A percentile compares a stretch with the other conserved stretches of the same genome.
Evolutionary conservation across 768 basidiomycete genomes (phyloP).

Genomic region (Tylopilus felleus): DNA sequence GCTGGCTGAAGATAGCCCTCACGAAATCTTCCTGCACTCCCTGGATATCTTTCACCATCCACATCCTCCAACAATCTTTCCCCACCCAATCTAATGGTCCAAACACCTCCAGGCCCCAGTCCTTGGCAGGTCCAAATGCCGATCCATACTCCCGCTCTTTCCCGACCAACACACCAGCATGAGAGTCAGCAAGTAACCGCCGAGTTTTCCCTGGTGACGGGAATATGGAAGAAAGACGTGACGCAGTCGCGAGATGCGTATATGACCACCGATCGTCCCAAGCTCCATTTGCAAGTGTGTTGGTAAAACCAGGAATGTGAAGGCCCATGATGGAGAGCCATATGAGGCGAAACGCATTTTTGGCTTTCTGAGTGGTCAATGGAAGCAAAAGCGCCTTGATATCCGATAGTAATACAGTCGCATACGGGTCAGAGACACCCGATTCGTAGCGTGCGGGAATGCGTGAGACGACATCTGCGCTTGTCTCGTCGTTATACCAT

Average conservation of each 20-base stretch:
- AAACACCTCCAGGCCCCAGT: constrained; percentile 56
- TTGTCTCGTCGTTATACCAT: constrained; percentile 62
- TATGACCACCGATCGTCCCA: constrained; percentile 72
- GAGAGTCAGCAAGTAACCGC: constrained; percentile 50
- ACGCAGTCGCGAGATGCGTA: constrained; percentile 42
- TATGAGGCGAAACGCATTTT: constrained; percentile 56
- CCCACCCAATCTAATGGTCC: constrained; percentile 50
- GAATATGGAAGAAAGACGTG: constrained; percentile 52
- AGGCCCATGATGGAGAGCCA: constrained; percentile 74
- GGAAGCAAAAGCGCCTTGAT: constrained; percentile 55
- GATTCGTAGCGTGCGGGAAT: constrained; percentile 56
- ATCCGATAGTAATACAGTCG: constrained; percentile 70
- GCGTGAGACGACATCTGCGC: constrained; percentile 40
- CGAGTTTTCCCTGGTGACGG: constrained; percentile 36
- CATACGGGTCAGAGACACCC: constrained; percentile 62
- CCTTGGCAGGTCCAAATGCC: constrained; percentile 65
- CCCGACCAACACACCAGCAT: constrained; percentile 65
- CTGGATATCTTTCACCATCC: constrained; percentile 48
- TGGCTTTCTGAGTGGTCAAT: constrained; percentile 42
- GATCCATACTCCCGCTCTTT: constrained; percentile 57
- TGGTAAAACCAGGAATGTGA: constrained; percentile 62
- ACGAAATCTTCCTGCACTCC: constrained; percentile 49
- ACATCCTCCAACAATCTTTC: constrained; percentile 37
- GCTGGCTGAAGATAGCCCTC: constrained; percentile 55
- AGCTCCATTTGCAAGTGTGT: constrained; percentile 38